Conservation (phyloP, 352 stramenopile genomes). For the Globisporangium spiculum region DNA sequence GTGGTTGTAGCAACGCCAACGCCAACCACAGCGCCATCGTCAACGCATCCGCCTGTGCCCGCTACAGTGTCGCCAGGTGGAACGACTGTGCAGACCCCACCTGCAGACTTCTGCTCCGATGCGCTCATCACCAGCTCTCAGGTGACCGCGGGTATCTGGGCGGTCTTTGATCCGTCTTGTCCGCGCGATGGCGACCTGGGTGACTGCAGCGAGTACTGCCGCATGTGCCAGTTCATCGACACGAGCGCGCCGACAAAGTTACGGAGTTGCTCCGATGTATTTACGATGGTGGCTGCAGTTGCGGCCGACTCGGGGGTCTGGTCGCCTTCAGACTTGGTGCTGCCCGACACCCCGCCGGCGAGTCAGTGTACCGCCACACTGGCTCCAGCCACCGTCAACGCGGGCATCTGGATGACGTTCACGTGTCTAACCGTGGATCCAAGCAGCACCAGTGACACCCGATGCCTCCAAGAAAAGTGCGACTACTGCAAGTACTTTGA, state of each 20-base stretch:
- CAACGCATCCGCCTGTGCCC: no score
- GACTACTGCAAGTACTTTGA: conserved; percentile 20
- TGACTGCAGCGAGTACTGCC: conserved; percentile 16
- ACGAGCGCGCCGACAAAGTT: conserved; percentile 6
- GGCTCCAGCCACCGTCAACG: neutral
- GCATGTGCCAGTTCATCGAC: conserved; percentile 15
- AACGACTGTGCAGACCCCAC: neutral
- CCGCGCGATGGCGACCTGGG: neutral
- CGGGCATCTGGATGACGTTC: conserved; percentile 12
- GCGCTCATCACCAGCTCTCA: neutral
- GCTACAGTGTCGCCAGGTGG: neutral
- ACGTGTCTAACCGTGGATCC: neutral
- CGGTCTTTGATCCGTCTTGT: conserved; percentile 13
- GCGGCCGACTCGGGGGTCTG: neutral
- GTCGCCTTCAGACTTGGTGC: neutral
- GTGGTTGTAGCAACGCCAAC: neutral
- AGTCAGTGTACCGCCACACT: neutral
- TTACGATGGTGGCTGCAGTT: neutral
- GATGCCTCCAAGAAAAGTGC: conserved; percentile 6
- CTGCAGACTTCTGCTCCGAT: conserved; percentile 4
- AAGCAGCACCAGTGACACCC: neutral
- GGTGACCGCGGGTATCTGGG: conserved; percentile 3
- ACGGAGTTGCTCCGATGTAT: neutral
- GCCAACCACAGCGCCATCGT: neutral
- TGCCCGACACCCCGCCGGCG: neutral